These are phyloP conservation scores for Lophium mytilinum DNA, from an alignment of 495 filamentous ascomycete species.

Conservation along the genomic window DNA sequence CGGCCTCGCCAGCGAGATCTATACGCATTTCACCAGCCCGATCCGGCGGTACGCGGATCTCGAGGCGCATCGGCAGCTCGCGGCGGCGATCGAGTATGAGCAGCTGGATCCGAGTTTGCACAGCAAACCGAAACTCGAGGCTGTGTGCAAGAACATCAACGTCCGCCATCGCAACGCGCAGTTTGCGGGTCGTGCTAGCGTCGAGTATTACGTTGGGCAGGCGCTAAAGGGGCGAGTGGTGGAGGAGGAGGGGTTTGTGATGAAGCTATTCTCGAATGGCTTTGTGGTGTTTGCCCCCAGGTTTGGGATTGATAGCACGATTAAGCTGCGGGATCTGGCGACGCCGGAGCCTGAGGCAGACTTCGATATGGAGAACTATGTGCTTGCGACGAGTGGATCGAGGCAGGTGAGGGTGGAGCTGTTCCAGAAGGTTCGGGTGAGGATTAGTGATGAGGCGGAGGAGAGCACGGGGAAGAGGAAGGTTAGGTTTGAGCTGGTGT, in stretches of 20 bases:
- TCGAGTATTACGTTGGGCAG: slow-evolving; percentile 97
- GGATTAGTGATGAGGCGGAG: slow-evolving; percentile 85
- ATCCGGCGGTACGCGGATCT: slow-evolving; percentile 96
- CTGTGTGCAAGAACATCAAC: slow-evolving; percentile 96
- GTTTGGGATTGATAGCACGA: slow-evolving; percentile 90
- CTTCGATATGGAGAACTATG: slow-evolving; percentile 80
- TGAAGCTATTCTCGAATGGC: slow-evolving; percentile 94
- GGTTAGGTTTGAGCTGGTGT: slow-evolving; percentile 61
- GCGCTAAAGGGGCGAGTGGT: slow-evolving; percentile 76
- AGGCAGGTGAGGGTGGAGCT: slow-evolving; percentile 59
- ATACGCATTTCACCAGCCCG: slow-evolving; percentile 96
- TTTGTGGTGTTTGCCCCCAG: slow-evolving; percentile 91
- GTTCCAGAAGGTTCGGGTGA: slow-evolving; percentile 82
- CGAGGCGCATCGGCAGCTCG: slow-evolving; percentile 86
- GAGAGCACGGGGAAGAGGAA: slow-evolving; percentile 90
- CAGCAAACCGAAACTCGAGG: slow-evolving; percentile 74
- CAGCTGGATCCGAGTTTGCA: slow-evolving; percentile 65
- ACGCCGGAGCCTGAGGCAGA: slow-evolving; percentile 61
- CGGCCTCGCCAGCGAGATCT: slow-evolving; percentile 87
- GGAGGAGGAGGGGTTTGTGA: slow-evolving; percentile 86
- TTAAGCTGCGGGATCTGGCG: slow-evolving; percentile 74
- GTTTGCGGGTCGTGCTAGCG: slow-evolving; percentile 81
- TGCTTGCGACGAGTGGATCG: slow-evolving; percentile 51
- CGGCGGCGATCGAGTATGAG: slow-evolving; percentile 90
- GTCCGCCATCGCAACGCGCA: slow-evolving; percentile 94